Evolutionary conservation across 805 yeast species (phyloP), one percentile per base, ranked within the genome.

Genomic region (Debaryomyces prosopidis): DNA sequence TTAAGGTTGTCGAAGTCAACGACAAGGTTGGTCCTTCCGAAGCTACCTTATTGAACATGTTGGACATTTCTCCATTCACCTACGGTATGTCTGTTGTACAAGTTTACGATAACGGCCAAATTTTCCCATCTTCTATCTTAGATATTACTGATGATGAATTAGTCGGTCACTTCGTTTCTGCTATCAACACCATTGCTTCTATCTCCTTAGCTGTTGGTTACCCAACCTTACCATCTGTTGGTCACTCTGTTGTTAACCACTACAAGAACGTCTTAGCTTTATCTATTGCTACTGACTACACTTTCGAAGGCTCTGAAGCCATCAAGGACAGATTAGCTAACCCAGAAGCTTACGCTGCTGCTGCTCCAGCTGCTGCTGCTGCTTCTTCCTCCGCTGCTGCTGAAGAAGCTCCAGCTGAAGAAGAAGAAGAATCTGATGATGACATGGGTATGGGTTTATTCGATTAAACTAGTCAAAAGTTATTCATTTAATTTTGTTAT

Each of bases 261-360:
- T 94, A 94, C 95, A 94, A 94, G 95, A 87, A 92, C 82, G 83
- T 94, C 71, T 82, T 94, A 76, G 96, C 98, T 69, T 84, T 94
- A 69, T 95, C 99, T 59, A 81, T 94, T 79, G 99, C 97, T 71
- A 85, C 98, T 70, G 97, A 94, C 76, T 94, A 91, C 89, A 87
- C 97, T 71, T 94, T 86, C 82, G 97, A 95, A 80, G 98, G 96
- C 77, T 88, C 96, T 63, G 99, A 91, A 83, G 91, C 92, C 62
- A 85, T 94, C 82, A 89, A 89, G 87, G 99, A 94, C 87, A 89
- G 98, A 82, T 82, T 94, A 68, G 98, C 96, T 76, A 92, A 94
- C 95, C 99, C 99, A 76, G 98, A 94, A 58, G 96, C 96, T 76
- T 94, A 92, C 80, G 99, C 98, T 72, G 86, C 98, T 69, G 95